phyloP scores from a whole-genome alignment of 2,329 filamentous ascomycete genomes.

The Fonsecaea pedrosoi region DNA sequence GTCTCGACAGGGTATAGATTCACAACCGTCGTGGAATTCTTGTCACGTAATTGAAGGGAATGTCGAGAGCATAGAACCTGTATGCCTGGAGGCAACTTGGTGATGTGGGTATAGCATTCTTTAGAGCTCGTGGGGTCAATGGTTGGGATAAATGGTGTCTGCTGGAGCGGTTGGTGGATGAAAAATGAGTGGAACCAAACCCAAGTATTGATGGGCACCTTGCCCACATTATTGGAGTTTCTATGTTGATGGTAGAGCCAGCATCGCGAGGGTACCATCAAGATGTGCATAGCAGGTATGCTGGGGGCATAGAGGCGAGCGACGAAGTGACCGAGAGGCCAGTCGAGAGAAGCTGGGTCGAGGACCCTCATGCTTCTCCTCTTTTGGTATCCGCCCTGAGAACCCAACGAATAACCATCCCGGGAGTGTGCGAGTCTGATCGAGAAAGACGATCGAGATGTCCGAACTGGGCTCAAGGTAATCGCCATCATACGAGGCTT shows the following conservation, averaged over 20 bases:
- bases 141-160: slow-evolving; percentile 9
- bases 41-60: slow-evolving; percentile 6
- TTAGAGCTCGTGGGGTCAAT: slow-evolving; percentile 5
- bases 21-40: slow-evolving; percentile 2
- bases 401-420: not conserved
- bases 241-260: not conserved
- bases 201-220: not conserved
- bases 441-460: not conserved
- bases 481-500: not conserved
- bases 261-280: not conserved
- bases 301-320: not conserved
- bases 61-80: slow-evolving; percentile 2
- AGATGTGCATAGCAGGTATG: not conserved
- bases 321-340: not conserved
- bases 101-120: slow-evolving; percentile 12
- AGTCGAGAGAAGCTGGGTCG: not conserved
- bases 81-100: not conserved
- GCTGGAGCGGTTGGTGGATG: not conserved
- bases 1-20: slow-evolving; percentile 4
- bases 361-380: slow-evolving; percentile 11
- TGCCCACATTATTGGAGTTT: slow-evolving; percentile 1
- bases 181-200: not conserved
- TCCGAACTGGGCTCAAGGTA: not conserved
- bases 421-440: not conserved
- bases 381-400: not conserved